phyloP scores from a whole-genome alignment of 331 rosid species.

The Quercus phellos region DNA sequence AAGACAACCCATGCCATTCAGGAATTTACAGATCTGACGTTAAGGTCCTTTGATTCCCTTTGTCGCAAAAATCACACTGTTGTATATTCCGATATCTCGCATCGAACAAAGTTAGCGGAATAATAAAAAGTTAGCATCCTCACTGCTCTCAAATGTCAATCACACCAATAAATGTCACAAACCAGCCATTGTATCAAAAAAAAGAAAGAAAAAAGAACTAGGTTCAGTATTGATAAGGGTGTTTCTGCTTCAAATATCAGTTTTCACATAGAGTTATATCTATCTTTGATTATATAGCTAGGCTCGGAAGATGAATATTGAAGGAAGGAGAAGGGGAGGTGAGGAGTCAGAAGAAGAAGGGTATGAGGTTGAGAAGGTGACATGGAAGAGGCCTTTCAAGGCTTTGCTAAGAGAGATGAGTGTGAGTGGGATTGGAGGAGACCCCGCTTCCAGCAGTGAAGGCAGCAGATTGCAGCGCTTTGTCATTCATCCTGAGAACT shows the following conservation, averaged over 20 bases:
- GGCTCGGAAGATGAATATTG: neutral
- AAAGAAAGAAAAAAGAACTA: too few species aligned
- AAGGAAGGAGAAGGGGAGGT: neutral
- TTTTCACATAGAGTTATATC: neutral
- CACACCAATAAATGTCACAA: too few species aligned
- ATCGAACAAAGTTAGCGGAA: neutral
- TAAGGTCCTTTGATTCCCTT: neutral
- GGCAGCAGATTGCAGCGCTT: constrained; percentile 4
- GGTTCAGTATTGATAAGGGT: neutral
- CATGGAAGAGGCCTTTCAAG: neutral
- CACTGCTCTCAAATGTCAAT: neutral
- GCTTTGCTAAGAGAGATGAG: neutral
- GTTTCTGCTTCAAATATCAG: neutral
- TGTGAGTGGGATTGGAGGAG: neutral
- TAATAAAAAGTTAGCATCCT: neutral
- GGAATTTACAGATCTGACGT: neutral
- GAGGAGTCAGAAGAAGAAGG: constrained; percentile 17
- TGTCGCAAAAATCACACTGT: neutral
- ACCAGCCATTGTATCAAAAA: neutral
- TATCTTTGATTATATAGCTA: neutral
- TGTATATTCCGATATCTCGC: neutral
- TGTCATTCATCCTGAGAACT: constrained; percentile 34
- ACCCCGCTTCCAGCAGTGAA: neutral
- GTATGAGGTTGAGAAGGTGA: neutral
- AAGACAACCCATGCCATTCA: too few species aligned